phyloP scores from a whole-genome alignment of 208 protist species.

The Porcisia deanei region DNA sequence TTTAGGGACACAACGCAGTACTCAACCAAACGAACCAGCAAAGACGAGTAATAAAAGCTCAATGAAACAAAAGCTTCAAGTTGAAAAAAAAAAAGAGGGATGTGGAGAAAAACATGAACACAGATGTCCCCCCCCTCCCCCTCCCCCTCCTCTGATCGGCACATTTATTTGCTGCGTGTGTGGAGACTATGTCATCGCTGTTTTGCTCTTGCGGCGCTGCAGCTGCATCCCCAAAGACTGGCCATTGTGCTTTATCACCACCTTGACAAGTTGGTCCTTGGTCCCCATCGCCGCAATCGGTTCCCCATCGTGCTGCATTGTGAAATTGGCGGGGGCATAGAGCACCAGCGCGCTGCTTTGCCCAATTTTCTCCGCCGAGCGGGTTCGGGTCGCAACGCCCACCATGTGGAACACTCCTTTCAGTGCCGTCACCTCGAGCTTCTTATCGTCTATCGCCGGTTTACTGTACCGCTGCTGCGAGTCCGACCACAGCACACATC shows the following conservation, averaged over 20 bases:
- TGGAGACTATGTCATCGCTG: too few species aligned
- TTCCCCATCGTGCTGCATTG: conserved; percentile 74
- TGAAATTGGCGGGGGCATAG: conserved; percentile 40
- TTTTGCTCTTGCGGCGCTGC: background rate
- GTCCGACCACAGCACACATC: conserved; percentile 55
- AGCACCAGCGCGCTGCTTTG: conserved; percentile 42
- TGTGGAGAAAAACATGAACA: too few species aligned
- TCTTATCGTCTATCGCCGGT: conserved; percentile 38
- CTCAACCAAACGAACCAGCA: too few species aligned
- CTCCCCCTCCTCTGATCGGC: too few species aligned
- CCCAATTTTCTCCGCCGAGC: conserved; percentile 36
- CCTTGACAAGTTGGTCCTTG: conserved; percentile 25
- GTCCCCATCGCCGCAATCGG: conserved; percentile 38
- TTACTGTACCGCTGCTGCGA: conserved; percentile 18
- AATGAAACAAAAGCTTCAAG: too few species aligned
- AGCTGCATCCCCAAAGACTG: conserved; percentile 39
- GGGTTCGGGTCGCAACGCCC: conserved; percentile 44
- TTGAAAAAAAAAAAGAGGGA: too few species aligned
- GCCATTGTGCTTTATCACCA: conserved; percentile 33
- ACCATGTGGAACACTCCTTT: conserved; percentile 63
- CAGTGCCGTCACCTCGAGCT: conserved; percentile 42
- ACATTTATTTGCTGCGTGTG: too few species aligned
- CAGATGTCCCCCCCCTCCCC: too few species aligned
- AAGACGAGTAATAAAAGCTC: too few species aligned
- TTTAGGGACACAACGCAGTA: too few species aligned